A percentile compares a stretch with the other conserved stretches of the same genome.
phyloP scores from a whole-genome alignment of 2,329 filamentous ascomycete species.

The Chalara sp. region DNA sequence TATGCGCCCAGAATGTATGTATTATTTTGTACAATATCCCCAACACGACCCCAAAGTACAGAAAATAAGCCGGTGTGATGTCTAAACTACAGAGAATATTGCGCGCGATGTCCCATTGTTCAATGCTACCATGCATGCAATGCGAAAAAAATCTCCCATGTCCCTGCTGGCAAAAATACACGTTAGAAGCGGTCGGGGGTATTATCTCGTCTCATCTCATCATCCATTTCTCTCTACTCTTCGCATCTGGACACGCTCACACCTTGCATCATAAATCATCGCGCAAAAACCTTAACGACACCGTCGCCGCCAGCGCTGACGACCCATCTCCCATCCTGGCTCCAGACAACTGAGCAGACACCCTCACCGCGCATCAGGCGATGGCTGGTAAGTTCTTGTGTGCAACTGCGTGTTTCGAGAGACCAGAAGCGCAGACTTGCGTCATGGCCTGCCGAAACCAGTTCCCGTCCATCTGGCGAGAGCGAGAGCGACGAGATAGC shows the following conservation, averaged over 20 bases:
- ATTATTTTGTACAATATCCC: conserved; percentile 1
- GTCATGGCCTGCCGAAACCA: conserved; percentile 93
- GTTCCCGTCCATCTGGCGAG: conserved; percentile 86
- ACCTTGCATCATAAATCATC: conserved; percentile 27
- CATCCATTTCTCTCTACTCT: background rate
- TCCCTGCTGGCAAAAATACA: conserved; percentile 9
- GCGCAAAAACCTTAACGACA: conserved; percentile 84
- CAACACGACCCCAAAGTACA: background rate
- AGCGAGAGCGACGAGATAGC: conserved; percentile 88
- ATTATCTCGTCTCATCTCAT: background rate
- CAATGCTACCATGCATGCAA: conserved; percentile 19
- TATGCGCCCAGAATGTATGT: background rate
- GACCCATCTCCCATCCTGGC: conserved; percentile 88
- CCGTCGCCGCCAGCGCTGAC: conserved; percentile 93
- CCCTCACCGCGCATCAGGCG: conserved; percentile 94
- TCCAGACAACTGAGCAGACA: conserved; percentile 92
- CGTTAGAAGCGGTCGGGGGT: background rate
- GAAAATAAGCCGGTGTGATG: background rate
- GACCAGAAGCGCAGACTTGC: conserved; percentile 96
- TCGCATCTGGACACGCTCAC: background rate
- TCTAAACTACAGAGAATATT: background rate
- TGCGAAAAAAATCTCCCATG: conserved; percentile 18
- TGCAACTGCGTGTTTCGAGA: conserved; percentile 89
- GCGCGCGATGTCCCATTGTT: conserved; percentile 9
- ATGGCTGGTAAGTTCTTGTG: conserved; percentile 90